A percentile compares a stretch with the other conserved stretches of the same genome.
These are phyloP conservation scores for Cladophialophora chaetospira DNA, from an alignment of 2,329 filamentous ascomycete genomes.

Conservation along the genomic window DNA sequence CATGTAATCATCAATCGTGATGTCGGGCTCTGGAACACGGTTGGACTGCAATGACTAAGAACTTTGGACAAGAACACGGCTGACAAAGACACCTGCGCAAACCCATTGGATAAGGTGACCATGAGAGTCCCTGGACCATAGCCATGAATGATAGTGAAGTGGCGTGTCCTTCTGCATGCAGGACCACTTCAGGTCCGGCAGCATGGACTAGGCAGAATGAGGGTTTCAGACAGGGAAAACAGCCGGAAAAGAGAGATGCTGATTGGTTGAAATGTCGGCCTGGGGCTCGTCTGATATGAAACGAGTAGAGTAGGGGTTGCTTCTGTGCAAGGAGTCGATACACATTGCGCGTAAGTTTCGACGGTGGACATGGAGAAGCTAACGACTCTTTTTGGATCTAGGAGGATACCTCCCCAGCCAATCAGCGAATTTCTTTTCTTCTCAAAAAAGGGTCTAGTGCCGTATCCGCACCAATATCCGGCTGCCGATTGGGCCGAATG, in stretches of 20 bases:
- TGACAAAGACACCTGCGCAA: constrained; percentile 15
- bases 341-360: neutral
- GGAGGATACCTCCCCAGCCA: constrained; percentile 2
- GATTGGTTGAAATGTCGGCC: neutral
- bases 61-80: neutral
- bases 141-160: neutral
- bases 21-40: neutral
- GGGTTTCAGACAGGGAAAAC: neutral
- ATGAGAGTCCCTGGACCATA: neutral
- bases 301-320: constrained; percentile 1
- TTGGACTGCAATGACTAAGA: constrained; percentile 15
- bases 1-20: neutral
- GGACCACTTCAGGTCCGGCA: neutral
- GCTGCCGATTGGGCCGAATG: constrained; percentile 5
- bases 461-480: neutral
- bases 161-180: constrained; percentile 3
- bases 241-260: neutral
- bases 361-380: neutral
- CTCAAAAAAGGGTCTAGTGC: constrained; percentile 26
- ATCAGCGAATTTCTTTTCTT: constrained; percentile 21
- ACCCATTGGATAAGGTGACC: neutral
- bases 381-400: neutral
- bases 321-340: neutral
- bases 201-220: neutral
- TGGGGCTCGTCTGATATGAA: neutral